A percentile compares a stretch with the other conserved stretches of the same genome.
phyloP scores from a whole-genome alignment of 257 asterid species.

The Scutellaria galericulata region DNA sequence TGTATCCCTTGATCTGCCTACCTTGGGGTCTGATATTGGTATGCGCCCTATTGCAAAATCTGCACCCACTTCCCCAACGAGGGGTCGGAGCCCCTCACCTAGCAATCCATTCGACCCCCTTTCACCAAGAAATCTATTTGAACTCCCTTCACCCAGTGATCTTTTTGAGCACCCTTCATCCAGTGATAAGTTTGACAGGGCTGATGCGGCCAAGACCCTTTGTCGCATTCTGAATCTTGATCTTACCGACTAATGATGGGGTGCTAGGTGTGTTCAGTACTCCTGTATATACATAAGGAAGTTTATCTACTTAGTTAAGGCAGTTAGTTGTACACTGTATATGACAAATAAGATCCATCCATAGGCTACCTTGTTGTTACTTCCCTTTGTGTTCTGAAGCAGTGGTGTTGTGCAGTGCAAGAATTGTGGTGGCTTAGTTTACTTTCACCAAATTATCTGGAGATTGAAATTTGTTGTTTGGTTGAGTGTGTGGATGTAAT shows the following conservation, averaged over 20 bases:
- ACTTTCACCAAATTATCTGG: conserved; percentile 31
- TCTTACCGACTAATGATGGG: conserved; percentile 47
- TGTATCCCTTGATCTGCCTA: conserved; percentile 70
- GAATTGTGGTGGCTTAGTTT: conserved; percentile 43
- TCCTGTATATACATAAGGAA: conserved; percentile 39
- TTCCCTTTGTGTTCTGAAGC: conserved; percentile 31
- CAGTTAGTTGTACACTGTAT: conserved; percentile 49
- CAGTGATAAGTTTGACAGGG: conserved; percentile 42
- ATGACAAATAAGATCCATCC: conserved; percentile 50
- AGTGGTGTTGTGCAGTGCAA: conserved; percentile 38
- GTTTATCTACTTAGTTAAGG: conserved; percentile 34
- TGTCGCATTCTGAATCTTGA: conserved; percentile 91
- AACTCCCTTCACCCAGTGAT: conserved; percentile 38
- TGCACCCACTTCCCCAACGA: conserved; percentile 76
- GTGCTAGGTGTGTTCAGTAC: conserved; percentile 34
- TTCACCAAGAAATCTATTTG: conserved; percentile 40
- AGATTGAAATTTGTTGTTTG: conserved; percentile 32
- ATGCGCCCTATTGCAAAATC: conserved; percentile 58
- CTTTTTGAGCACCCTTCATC: conserved; percentile 32
- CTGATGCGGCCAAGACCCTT: conserved; percentile 78
- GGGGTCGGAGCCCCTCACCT: conserved; percentile 50
- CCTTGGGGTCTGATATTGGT: conserved; percentile 50
- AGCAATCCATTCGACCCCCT: conserved; percentile 39
- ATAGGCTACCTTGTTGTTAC: conserved; percentile 27
- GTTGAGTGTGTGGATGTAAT: conserved; percentile 28